Evolutionary conservation across 352 stramenopile species (phyloP).

Genomic region (Thalassiosira hispida): DNA sequence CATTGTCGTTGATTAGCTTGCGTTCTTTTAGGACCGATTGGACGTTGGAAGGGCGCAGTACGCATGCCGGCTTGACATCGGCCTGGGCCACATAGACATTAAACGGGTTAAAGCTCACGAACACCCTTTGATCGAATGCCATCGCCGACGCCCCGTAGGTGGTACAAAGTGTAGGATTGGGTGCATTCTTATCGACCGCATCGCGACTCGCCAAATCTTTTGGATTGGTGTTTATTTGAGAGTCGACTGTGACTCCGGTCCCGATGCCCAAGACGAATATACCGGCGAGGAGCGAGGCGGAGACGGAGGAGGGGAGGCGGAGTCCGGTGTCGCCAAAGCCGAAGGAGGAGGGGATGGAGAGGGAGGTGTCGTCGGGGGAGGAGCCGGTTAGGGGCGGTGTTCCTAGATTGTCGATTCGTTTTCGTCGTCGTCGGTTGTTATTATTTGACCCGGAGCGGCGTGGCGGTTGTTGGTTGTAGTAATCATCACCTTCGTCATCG

Average conservation of each 20-base stretch:
- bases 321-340: conserved; percentile 60
- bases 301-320: conserved; percentile 74
- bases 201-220: conserved; percentile 87
- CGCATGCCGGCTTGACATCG: conserved; percentile 88
- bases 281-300: conserved; percentile 82
- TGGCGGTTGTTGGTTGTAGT: conserved; percentile 42
- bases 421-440: conserved; percentile 11
- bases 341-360: conserved; percentile 73
- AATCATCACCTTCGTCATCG: conserved; percentile 53
- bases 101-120: conserved; percentile 90
- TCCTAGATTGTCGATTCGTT: conserved; percentile 61
- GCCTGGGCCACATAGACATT: conserved; percentile 87
- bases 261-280: conserved; percentile 87
- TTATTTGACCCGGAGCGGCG: background rate
- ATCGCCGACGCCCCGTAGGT: conserved; percentile 86
- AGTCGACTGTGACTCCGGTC: conserved; percentile 87
- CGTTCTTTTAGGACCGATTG: conserved; percentile 80
- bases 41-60: conserved; percentile 84
- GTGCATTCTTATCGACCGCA: conserved; percentile 87
- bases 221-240: conserved; percentile 88
- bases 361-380: conserved; percentile 42
- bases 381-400: conserved; percentile 43
- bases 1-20: conserved; percentile 85
- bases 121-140: conserved; percentile 88
- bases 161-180: conserved; percentile 86